phyloP scores from a whole-genome alignment of 176 grass and related monocot genomes.

The barley (Hordeum vulgare) region MorexV3_pseudomolecules_assembly NC_058520.1:515036134-515036633 shows the following conservation, averaged over 20 bases:
- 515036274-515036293: neutral
- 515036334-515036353: neutral
- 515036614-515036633: neutral
- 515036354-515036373: neutral
- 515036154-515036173: neutral
- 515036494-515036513: too few species aligned
- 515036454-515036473: too few species aligned
- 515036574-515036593: too few species aligned
- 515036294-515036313: neutral
- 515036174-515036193: neutral
- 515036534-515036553: too few species aligned
- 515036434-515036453: too few species aligned
- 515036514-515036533: too few species aligned
- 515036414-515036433: neutral
- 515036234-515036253: neutral
- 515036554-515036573: too few species aligned
- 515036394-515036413: neutral
- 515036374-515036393: neutral
- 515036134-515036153: too few species aligned
- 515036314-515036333: neutral
- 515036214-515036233: neutral
- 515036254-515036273: neutral
- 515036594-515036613: neutral
- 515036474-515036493: too few species aligned
- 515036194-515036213: neutral